A percentile compares a stretch with the other conserved stretches of the same genome.
These are phyloP conservation scores for Aquilaria yunnanensis DNA, from an alignment of 345 rosid species.

Conservation along the genomic window DNA sequence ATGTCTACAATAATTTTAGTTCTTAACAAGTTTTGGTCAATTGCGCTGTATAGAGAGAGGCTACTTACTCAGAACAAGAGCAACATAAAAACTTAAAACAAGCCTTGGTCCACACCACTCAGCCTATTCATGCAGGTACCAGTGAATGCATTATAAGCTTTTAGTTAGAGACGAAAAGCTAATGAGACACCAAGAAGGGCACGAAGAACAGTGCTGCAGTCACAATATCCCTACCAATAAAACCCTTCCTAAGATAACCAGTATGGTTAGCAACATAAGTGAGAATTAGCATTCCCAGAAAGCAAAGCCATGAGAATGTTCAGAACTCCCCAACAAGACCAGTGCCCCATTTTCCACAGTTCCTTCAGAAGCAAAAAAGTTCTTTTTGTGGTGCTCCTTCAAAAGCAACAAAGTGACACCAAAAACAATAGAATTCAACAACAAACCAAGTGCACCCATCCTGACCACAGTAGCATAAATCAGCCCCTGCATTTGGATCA, in stretches of 20 bases:
- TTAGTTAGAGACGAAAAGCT: constrained; percentile 33
- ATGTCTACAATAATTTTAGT: too few relatives aligned
- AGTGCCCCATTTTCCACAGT: constrained; percentile 56
- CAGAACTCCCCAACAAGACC: constrained; percentile 92
- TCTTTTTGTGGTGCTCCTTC: constrained; percentile 43
- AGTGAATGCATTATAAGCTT: too few relatives aligned
- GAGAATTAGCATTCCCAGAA: constrained; percentile 66
- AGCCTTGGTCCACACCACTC: too few relatives aligned
- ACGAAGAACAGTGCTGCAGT: constrained; percentile 55
- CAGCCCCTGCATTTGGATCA: constrained; percentile 58
- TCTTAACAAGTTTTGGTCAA: too few relatives aligned
- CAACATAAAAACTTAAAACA: constrained; percentile 29
- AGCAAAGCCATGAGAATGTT: constrained; percentile 82
- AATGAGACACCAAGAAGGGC: constrained; percentile 80
- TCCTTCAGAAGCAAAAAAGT: constrained; percentile 40
- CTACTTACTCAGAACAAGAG: too few relatives aligned
- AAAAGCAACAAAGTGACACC: constrained; percentile 87
- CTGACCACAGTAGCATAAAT: constrained; percentile 67
- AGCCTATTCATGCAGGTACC: too few relatives aligned
- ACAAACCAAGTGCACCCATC: constrained; percentile 83
- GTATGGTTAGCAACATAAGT: constrained; percentile 52
- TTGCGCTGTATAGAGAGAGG: too few relatives aligned
- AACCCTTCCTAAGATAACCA: constrained; percentile 19
- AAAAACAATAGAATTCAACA: constrained; percentile 83
- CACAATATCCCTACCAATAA: constrained; percentile 47